phyloP scores from a whole-genome alignment of 2,329 filamentous ascomycete species.

The Colletotrichum salicis region DNA sequence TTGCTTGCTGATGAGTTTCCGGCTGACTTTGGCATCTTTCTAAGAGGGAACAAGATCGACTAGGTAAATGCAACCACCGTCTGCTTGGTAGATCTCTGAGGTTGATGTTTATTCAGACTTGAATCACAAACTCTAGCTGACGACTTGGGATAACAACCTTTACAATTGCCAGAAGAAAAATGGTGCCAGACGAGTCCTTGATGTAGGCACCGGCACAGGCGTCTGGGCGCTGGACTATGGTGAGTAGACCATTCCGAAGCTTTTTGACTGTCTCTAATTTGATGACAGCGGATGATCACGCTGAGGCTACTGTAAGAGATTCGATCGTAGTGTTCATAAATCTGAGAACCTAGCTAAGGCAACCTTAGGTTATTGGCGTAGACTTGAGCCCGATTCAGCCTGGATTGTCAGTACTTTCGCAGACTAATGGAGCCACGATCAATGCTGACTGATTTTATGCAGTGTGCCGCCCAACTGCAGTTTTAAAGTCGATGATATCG shows the following conservation, averaged over 20 bases:
- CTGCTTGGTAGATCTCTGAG: rapidly evolving
- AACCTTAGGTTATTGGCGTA: conserved; percentile 39
- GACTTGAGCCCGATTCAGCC: conserved; percentile 50
- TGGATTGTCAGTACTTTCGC: conserved; percentile 37
- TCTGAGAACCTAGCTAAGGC: too few relatives aligned
- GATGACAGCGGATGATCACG: conserved; percentile 42
- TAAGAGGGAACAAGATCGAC: conserved; percentile 19
- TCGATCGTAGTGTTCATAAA: background rate
- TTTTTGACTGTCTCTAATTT: conserved; percentile 21
- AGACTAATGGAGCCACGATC: conserved; percentile 25
- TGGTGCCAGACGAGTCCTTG: conserved; percentile 36
- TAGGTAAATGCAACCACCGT: background rate
- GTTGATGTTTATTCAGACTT: conserved; percentile 40
- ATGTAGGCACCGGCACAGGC: conserved; percentile 40
- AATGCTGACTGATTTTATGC: rapidly evolving
- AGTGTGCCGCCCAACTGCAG: conserved; percentile 55
- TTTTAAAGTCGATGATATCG: conserved; percentile 53
- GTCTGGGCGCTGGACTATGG: conserved; percentile 42
- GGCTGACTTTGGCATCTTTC: too few relatives aligned
- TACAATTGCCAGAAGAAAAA: conserved; percentile 41
- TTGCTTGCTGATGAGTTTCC: background rate
- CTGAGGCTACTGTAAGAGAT: conserved; percentile 38
- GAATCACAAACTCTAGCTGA: conserved; percentile 46
- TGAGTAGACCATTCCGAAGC: background rate
- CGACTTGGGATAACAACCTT: conserved; percentile 46